Evolutionary conservation across 768 basidiomycete genomes (phyloP), one percentile per base, ranked within the genome.

Genomic region (Filobasidium floriforme): DNA sequence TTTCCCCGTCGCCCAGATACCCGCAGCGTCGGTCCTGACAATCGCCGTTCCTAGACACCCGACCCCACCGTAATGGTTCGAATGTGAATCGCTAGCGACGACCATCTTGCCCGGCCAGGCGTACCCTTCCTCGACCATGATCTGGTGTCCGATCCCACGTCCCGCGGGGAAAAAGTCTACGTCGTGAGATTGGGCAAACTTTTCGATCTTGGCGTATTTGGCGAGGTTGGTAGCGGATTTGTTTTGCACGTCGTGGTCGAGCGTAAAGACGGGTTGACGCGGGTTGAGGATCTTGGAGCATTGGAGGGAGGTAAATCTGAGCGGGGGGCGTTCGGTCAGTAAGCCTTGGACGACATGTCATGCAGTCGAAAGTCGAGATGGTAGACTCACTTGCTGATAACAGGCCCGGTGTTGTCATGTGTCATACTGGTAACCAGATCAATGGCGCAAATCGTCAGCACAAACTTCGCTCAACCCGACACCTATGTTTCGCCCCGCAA

Each of bases 221-320:
- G 85, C 81, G 22, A 96, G 81, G 80, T 98, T 99, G 75, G 93
- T 93, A 5, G 84, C 73, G 0, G 90, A 87, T 72, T 87, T 88
- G 81, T 99, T 99, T 78, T 99, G 96, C 0, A 99, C 92, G 75
- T 99, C 96, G 76, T 99, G 96, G 76, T 98, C 96, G 52, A 98
- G 85, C 3, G 93, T 93, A 80, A 98, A 97, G 37, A 99, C 93
- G 1, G 88, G 87, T 75, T 98, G 96, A 26, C 79, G 81, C 10
- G 89, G 84, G 73, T 92, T 85, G 69, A 87, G 83, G 69, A 98
- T 87, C 66, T 83, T 84, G 7, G 86, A 91, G 37, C 92, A 92
- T 11, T 92, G 91, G 68, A 99, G 91, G 24, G 92, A 91, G 69
- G 90, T 88, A 82, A 98, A 98, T 79, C 92, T 96, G 70, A 3